Base-by-base conservation (phyloP, 2,329 filamentous ascomycete genomes). In the Incumbomyces lentus region DNA sequence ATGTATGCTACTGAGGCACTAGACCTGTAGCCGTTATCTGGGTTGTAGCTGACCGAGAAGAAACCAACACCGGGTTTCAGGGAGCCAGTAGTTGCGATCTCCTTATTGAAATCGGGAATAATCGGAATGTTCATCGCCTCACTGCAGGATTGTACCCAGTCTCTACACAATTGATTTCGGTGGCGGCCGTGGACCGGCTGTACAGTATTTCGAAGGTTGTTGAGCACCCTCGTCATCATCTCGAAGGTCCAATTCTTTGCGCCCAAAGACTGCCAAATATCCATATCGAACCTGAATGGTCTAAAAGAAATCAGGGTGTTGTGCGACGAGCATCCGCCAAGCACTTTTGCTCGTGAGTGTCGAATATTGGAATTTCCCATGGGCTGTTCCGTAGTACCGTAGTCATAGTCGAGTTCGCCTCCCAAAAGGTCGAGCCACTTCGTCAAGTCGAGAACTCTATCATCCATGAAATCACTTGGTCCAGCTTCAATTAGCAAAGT, bases 281-380 rank as follows among this genome's bases (percentile, higher is more conserved):
- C 76, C 69, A 85, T 78, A 66, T 95, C 88, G 65, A 93, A 89
- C 65, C 88, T 80, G 62, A 94, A 93, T 6, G 88, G 86, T 19
- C 87, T 79, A 77, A 94, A 94, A 14, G 85, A 92, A 65, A 95
- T 94, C 59, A 94, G 74, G 16, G 88, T 94, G 69, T 95, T 95
- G 75, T 94, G 88, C 49, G 84, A 90, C 37, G 87, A 93, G 74
- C 88, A 95, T 55, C 88, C 88, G 56, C 88, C 88, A 26, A 95
- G 76, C 33, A 95, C 87, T 72, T 94, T 94, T 53, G 88, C 88
- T 52, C 88, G 82, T 12, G 88, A 93, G 71, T 94, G 88, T 54
- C 87, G 81, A 69, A 95, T 94, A 69, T 87, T 77, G 47, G 85
- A 92, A 73, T 95, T 95, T 62, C 75, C 76, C 70, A 79, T 92